Evolutionary conservation across 2,329 filamentous ascomycete species (phyloP).

Genomic region (Aspergillus sergii): DNA sequence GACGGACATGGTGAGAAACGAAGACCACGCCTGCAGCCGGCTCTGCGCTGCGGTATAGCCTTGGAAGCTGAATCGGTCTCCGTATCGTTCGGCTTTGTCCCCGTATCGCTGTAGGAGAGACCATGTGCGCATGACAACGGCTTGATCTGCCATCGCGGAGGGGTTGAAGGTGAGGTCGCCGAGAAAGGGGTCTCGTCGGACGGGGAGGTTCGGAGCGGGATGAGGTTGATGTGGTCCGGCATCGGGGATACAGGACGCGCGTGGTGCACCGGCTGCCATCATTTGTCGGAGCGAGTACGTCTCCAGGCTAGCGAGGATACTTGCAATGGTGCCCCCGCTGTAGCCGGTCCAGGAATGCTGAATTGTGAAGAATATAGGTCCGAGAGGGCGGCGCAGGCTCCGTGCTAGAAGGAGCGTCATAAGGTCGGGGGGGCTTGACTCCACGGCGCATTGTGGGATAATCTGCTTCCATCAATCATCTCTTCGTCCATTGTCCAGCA

Average conservation of each 20-base stretch:
- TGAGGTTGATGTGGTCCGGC: neutral
- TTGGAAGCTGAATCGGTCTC: no score
- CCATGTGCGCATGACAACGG: neutral
- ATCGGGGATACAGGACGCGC: neutral
- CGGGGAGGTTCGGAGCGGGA: neutral
- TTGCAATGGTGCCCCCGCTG: neutral
- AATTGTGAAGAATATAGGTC: neutral
- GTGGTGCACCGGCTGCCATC: neutral
- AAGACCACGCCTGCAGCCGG: no score
- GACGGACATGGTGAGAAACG: no score
- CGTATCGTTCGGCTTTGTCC: no score
- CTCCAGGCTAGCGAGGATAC: neutral
- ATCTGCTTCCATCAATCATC: neutral
- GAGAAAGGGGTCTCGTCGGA: neutral
- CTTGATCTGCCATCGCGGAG: neutral
- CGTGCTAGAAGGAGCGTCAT: neutral
- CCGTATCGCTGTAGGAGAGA: no score
- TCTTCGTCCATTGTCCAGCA: neutral
- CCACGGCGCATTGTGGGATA: neutral
- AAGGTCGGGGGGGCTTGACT: neutral
- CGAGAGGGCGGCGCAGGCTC: neutral
- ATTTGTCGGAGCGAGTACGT: neutral
- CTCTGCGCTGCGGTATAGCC: no score
- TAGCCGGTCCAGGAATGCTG: neutral
- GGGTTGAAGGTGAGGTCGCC: neutral